A percentile compares a stretch with the other conserved stretches of the same genome.
Conservation (phyloP, 192 early-diverging fungal genomes). For the Pilobolus umbonatus region DNA sequence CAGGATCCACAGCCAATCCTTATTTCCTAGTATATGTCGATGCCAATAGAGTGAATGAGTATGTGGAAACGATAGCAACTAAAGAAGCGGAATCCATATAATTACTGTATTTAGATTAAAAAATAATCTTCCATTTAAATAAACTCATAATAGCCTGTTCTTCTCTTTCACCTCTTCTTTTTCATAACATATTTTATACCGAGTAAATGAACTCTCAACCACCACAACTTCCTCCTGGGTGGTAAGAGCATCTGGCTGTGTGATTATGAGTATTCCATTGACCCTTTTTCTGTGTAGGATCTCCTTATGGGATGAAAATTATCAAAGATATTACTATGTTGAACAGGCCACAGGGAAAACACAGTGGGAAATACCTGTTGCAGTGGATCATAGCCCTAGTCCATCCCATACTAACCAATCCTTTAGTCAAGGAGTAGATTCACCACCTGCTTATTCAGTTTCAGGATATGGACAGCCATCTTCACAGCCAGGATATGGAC, state of each 20-base stretch:
- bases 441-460: too few species aligned
- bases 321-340: constrained; percentile 18
- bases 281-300: constrained; percentile 9
- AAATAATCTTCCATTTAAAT: not conserved
- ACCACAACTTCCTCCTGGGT: constrained; percentile 17
- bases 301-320: constrained; percentile 17
- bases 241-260: constrained; percentile 1
- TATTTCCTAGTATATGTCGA: constrained; percentile 69
- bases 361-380: constrained; percentile 20
- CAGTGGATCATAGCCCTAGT: too few species aligned
- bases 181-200: not conserved
- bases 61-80: constrained; percentile 16
- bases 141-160: constrained; percentile 3
- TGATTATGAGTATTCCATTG: not conserved
- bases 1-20: constrained; percentile 57
- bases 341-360: constrained; percentile 16
- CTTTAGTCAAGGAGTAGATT: too few species aligned
- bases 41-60: not conserved
- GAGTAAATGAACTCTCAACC: constrained; percentile 8
- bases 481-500: too few species aligned
- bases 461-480: too few species aligned
- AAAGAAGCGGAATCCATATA: not conserved
- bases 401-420: too few species aligned
- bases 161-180: not conserved
- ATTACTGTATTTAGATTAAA: not conserved